Conservation (phyloP, 768 basidiomycete species). For the Austroboletus festivus region DNA sequence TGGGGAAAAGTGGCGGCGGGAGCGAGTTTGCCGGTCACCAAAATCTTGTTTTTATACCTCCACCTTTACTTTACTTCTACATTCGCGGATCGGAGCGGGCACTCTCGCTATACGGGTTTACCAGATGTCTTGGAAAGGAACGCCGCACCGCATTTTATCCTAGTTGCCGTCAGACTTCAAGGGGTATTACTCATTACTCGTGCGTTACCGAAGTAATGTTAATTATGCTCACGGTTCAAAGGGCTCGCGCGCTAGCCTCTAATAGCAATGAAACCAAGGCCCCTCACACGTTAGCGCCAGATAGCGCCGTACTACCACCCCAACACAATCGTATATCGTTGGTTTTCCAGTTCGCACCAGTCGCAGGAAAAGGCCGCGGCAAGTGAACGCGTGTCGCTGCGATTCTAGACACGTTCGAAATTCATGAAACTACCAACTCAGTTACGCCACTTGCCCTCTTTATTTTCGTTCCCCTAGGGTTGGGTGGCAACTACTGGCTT, state of each 20-base stretch:
- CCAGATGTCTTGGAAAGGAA: neutral
- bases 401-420: too few species aligned
- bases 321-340: too few species aligned
- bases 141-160: neutral
- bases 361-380: too few species aligned
- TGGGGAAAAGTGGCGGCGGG: neutral
- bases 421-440: too few species aligned
- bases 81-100: neutral
- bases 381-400: too few species aligned
- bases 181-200: neutral
- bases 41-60: constrained; percentile 6
- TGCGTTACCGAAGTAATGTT: neutral
- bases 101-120: neutral
- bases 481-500: too few species aligned
- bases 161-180: neutral
- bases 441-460: too few species aligned
- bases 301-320: neutral
- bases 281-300: too few species aligned
- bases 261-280: neutral
- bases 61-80: too few species aligned
- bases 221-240: neutral
- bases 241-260: neutral
- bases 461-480: too few species aligned
- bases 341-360: too few species aligned
- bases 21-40: neutral